Evolutionary conservation across 78 protist genomes (phyloP).

Genomic region (Dictyostelium brefeldianum): DNA sequence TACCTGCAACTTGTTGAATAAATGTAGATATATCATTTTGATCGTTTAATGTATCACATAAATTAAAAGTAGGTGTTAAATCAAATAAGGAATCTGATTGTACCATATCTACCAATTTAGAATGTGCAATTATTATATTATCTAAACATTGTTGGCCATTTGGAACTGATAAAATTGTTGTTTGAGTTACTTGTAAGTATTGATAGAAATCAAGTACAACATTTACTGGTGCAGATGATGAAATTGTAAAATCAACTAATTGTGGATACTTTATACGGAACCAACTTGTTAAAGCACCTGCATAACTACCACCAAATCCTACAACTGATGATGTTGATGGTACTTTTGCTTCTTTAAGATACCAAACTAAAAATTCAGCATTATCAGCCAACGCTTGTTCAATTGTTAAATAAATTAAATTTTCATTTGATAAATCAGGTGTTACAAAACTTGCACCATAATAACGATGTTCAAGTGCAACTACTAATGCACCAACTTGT

Average conservation of each 20-base stretch:
- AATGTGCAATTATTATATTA: conserved; percentile 60
- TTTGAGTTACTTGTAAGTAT: conserved; percentile 12
- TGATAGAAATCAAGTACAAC: conserved; percentile 11
- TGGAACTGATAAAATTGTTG: not conserved
- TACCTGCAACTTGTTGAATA: conserved; percentile 70
- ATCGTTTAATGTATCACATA: conserved; percentile 18
- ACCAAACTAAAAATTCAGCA: conserved; percentile 28
- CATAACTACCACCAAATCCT: conserved; percentile 83
- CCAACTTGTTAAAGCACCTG: conserved; percentile 81
- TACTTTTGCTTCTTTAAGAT: not conserved
- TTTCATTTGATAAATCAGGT: conserved; percentile 55
- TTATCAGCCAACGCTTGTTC: conserved; percentile 68
- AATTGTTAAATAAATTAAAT: conserved; percentile 26
- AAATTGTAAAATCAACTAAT: not conserved
- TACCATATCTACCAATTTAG: conserved; percentile 30
- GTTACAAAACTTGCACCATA: conserved; percentile 15
- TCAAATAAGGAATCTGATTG: not conserved
- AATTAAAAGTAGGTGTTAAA: conserved; percentile 38
- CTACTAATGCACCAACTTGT: conserved; percentile 1
- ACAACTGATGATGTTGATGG: conserved; percentile 13
- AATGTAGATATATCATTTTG: conserved; percentile 71
- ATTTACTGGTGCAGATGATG: conserved; percentile 17
- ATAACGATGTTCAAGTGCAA: conserved; percentile 39
- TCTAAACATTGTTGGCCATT: conserved; percentile 69
- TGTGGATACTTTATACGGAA: conserved; percentile 56